Percentiles rank a stretch among this genome's conserved stretches.
Conservation (phyloP, 2,329 filamentous ascomycete species). For the Aspergillus fructus region DNA sequence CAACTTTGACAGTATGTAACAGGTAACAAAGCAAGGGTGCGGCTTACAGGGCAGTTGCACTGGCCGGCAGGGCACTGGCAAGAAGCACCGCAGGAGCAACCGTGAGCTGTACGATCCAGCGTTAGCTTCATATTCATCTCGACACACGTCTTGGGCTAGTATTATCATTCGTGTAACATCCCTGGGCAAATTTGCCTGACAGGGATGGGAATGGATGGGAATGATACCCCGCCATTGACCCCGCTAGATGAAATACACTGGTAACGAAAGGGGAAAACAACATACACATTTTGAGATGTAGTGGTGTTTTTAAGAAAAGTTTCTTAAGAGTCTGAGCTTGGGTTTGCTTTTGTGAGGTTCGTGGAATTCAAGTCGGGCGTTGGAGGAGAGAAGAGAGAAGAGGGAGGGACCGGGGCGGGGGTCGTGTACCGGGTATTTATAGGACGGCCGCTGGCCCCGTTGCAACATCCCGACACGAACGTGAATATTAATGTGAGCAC, state of each 20-base stretch:
- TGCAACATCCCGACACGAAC: neutral
- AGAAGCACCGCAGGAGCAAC: slow-evolving; percentile 42
- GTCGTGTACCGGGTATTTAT: slow-evolving; percentile 20
- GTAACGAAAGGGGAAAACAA: neutral
- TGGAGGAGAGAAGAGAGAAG: slow-evolving; percentile 5
- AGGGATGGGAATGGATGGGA: neutral
- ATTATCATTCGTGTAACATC: slow-evolving; percentile 7
- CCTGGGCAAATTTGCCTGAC: neutral
- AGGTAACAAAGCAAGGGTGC: neutral
- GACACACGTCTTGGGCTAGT: neutral
- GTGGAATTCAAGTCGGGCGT: neutral
- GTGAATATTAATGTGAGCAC: slow-evolving; percentile 18
- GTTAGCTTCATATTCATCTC: neutral
- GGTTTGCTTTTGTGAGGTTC: neutral
- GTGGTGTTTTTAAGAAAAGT: slow-evolving; percentile 3
- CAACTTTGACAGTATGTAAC: neutral
- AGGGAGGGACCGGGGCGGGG: neutral
- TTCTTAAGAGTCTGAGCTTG: neutral
- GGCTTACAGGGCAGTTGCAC: slow-evolving; percentile 42
- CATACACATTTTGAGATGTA: slow-evolving; percentile 9
- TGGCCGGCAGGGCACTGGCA: slow-evolving; percentile 43
- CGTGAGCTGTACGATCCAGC: slow-evolving; percentile 27
- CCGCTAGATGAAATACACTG: neutral
- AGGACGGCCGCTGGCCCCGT: slow-evolving; percentile 7
- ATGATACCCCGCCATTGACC: slow-evolving; percentile 10